Conservation (phyloP, 208 protist species). For the Leishmania mexicana region DNA sequence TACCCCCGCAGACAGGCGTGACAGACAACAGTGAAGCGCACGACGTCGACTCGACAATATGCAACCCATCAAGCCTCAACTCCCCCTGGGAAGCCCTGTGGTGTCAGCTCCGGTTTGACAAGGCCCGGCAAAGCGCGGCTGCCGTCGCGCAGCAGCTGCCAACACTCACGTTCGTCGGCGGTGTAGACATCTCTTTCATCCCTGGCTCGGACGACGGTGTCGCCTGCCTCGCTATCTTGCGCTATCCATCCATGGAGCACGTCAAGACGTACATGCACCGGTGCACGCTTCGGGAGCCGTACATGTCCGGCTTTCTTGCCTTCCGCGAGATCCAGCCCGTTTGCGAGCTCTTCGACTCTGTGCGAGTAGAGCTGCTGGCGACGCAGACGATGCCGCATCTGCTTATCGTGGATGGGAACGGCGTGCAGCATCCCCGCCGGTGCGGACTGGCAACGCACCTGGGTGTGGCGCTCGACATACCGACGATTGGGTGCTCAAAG, state of each 20-base stretch:
- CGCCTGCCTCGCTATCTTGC: constrained; percentile 65
- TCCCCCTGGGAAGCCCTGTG: constrained; percentile 5
- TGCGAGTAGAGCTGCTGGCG: constrained; percentile 28
- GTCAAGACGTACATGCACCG: constrained; percentile 51
- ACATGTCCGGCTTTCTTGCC: constrained; percentile 95
- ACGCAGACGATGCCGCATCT: constrained; percentile 69
- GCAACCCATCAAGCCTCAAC: not conserved
- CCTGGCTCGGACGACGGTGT: constrained; percentile 57
- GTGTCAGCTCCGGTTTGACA: constrained; percentile 4
- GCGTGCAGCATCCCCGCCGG: constrained; percentile 91
- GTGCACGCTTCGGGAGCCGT: constrained; percentile 79
- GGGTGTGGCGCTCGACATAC: constrained; percentile 87
- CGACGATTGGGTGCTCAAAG: constrained; percentile 94
- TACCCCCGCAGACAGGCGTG: not conserved
- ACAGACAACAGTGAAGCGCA: not conserved
- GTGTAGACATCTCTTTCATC: constrained; percentile 85
- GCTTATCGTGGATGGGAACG: constrained; percentile 96
- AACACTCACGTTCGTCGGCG: constrained; percentile 50
- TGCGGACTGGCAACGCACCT: constrained; percentile 95
- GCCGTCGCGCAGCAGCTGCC: constrained; percentile 10
- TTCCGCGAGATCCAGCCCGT: constrained; percentile 92
- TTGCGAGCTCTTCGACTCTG: constrained; percentile 43
- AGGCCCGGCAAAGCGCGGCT: constrained; percentile 1
- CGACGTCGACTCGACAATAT: not conserved
- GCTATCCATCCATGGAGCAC: constrained; percentile 59